A percentile compares a stretch with the other conserved stretches of the same genome.
phyloP scores from a whole-genome alignment of 768 basidiomycete genomes.

The Obba rivulosa region DNA sequence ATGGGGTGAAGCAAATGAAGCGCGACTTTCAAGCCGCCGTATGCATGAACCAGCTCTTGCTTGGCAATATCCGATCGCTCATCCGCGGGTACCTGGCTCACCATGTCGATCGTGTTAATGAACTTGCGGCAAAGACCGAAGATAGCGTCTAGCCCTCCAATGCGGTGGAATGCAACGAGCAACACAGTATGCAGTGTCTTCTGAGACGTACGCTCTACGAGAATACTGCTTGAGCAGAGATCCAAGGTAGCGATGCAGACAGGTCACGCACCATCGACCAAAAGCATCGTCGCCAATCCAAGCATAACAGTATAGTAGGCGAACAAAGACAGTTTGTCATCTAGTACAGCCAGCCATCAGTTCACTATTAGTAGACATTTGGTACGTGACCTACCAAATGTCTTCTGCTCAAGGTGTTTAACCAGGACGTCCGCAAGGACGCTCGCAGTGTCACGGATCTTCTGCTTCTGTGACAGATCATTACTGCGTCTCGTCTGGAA shows the following conservation, averaged over 20 bases:
- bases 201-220: conserved; percentile 66
- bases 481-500: conserved; percentile 77
- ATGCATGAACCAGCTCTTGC: conserved; percentile 70
- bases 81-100: conserved; percentile 45
- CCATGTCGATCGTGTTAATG: conserved; percentile 49
- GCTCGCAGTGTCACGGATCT: conserved; percentile 64
- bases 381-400: conserved; percentile 40
- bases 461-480: conserved; percentile 71
- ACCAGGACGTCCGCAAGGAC: conserved; percentile 70
- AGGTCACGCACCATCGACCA: conserved; percentile 51
- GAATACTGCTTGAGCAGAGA: not conserved
- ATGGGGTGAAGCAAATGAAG: conserved; percentile 73
- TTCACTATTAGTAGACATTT: not conserved
- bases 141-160: conserved; percentile 67
- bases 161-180: conserved; percentile 65
- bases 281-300: conserved; percentile 42
- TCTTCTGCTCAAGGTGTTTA: conserved; percentile 54
- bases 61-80: conserved; percentile 52
- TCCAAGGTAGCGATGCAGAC: not conserved
- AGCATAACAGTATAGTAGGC: conserved; percentile 53
- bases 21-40: conserved; percentile 75
- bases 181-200: conserved; percentile 80
- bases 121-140: conserved; percentile 52
- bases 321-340: conserved; percentile 37
- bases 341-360: conserved; percentile 15